Base-by-base conservation (phyloP, 179 eudicot genomes). In the Amaranthus tricolor region DNA sequence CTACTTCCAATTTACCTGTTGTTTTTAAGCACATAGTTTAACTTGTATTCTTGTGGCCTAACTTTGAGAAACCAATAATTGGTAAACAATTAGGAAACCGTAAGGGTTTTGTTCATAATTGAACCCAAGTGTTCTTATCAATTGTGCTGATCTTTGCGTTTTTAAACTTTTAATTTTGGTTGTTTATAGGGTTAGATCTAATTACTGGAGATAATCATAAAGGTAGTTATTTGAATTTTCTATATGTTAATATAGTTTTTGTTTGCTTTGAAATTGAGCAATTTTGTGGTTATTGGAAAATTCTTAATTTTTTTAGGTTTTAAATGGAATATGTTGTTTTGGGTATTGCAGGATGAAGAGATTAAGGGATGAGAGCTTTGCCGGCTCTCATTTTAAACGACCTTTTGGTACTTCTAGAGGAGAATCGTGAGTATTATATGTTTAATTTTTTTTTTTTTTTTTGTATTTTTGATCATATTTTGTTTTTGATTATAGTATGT, bases 331-430 rank as follows among this genome's bases (percentile, higher is more conserved):
- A 76, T 73, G 58, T 43, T 73, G 51, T 69, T 81, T 49, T 76
- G 62, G 76, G 66, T 20, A 54, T 49, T 81, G 74, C 81, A 84
- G 92, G 75, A 92, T 94, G 98, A 94, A 92, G 93, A 88, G 98
- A 83, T 85, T 86, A 50, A 82, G 92, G 75, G 98, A 94, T 45
- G 98, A 90, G 62, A 88, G 75, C 66, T 85, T 74, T 80, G 65
- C 75, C 66, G 84, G 86, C 80, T 85, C 96, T 80, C 94, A 88
- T 77, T 84, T 81, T 64, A 92, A 86, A 82, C 91, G 93, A 17
- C 87, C 97, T 52, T 78, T 85, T 44, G 87, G 85, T 66, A 73
- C 88, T 82, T 82, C 90, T 64, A 82, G 91, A 15, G 93, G 82
- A 59, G 97, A 94, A 80, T 80, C 86, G 98, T 94, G 81, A 84